Evolutionary conservation across 2,329 filamentous ascomycete genomes (phyloP).

Genomic region (Dactylellina haptotyla): DNA sequence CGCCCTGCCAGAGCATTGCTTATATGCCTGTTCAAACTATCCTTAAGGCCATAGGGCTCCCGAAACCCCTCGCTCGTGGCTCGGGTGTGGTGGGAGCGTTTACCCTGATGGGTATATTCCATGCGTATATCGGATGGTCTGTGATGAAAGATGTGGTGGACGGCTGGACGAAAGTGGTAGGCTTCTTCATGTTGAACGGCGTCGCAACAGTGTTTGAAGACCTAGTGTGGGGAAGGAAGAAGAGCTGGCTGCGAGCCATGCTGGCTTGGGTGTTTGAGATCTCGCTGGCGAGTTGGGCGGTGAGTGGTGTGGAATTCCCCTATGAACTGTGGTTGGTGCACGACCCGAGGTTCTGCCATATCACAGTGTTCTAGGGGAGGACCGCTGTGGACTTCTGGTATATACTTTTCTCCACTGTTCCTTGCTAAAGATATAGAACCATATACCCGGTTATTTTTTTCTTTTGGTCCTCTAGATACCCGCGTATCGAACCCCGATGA

Average conservation of each 20-base stretch:
- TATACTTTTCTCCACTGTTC: conserved; percentile 1
- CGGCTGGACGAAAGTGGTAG: conserved; percentile 42
- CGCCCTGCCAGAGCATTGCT: conserved; percentile 46
- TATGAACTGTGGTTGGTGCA: conserved; percentile 56
- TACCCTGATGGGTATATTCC: conserved; percentile 48
- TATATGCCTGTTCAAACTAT: conserved; percentile 30
- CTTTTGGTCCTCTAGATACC: conserved; percentile 9
- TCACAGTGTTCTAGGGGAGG: conserved; percentile 37
- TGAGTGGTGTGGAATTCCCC: conserved; percentile 57
- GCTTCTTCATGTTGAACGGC: conserved; percentile 47
- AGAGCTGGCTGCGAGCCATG: conserved; percentile 56
- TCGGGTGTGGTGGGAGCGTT: conserved; percentile 47
- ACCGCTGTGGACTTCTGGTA: conserved; percentile 4
- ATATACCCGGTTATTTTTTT: conserved; percentile 22
- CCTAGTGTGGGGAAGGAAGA: conserved; percentile 56
- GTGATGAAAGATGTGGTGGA: conserved; percentile 43
- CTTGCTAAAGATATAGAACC: conserved; percentile 27
- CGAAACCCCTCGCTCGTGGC: conserved; percentile 24
- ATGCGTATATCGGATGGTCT: conserved; percentile 45
- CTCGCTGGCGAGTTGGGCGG: conserved; percentile 58
- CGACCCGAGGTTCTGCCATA: conserved; percentile 50
- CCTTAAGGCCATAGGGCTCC: conserved; percentile 22
- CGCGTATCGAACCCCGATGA: neutral
- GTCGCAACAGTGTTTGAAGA: conserved; percentile 56
- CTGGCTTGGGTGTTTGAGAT: conserved; percentile 59